These are phyloP conservation scores for Paecilomyces dactylethromorphus DNA, from an alignment of 2,329 filamentous ascomycete species.

Conservation along the genomic window DNA sequence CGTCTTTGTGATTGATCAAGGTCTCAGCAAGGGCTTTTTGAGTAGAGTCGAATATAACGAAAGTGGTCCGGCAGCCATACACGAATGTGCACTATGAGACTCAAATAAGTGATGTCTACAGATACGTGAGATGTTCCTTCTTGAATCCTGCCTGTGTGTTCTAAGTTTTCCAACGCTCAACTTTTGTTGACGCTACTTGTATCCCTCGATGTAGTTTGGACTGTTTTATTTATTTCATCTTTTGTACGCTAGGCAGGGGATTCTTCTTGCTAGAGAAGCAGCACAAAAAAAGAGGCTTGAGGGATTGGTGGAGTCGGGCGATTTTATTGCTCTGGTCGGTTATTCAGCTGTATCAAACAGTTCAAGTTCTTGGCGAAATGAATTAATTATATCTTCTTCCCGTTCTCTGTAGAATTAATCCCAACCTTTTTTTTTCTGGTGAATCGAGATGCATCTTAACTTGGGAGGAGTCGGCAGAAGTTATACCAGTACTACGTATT, in stretches of 20 bases:
- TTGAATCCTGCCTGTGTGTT: not conserved
- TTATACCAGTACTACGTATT: too few relatives aligned
- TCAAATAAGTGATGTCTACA: not conserved
- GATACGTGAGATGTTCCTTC: not conserved
- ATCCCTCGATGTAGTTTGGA: not conserved
- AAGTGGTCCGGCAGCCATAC: conserved; percentile 57
- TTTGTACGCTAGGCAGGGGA: conserved; percentile 17
- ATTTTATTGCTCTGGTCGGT: not conserved
- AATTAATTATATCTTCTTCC: not conserved
- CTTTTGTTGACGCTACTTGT: not conserved
- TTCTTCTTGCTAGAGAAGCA: conserved; percentile 7
- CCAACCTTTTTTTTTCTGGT: too few relatives aligned
- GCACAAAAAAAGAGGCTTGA: not conserved
- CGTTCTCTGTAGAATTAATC: too few relatives aligned
- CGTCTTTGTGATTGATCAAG: conserved; percentile 63
- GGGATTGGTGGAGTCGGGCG: not conserved
- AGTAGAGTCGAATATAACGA: conserved; percentile 63
- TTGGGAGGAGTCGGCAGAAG: too few relatives aligned
- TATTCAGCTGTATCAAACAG: not conserved
- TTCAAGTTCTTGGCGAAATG: not conserved
- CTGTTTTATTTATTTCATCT: conserved; percentile 5
- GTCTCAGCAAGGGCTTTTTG: conserved; percentile 62
- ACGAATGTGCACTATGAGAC: conserved; percentile 44
- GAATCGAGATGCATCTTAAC: too few relatives aligned
- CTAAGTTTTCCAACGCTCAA: not conserved